phyloP scores from a whole-genome alignment of 2,329 filamentous ascomycete species.

The Scedosporium minutisporum region DNA sequence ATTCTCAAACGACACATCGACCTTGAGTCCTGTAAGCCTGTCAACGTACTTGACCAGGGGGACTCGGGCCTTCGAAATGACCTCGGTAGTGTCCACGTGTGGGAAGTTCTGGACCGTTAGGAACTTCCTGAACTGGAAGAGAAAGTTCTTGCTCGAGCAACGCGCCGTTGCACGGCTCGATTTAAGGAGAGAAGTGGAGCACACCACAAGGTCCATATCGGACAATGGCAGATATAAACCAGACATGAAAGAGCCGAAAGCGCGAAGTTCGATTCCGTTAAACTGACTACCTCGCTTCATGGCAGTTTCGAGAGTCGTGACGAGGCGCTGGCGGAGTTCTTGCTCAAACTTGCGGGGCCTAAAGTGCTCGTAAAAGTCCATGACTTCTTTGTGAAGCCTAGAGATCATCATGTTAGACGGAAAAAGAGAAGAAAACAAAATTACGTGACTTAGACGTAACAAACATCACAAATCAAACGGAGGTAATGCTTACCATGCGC shows the following conservation, averaged over 20 bases:
- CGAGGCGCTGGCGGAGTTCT: slow-evolving; percentile 59
- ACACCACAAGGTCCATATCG: slow-evolving; percentile 88
- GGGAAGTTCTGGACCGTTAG: slow-evolving; percentile 49
- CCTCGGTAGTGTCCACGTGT: slow-evolving; percentile 47
- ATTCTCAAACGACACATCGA: slow-evolving; percentile 95
- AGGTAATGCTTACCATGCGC: slow-evolving; percentile 40
- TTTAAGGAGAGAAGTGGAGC: slow-evolving; percentile 48
- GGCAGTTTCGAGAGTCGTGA: slow-evolving; percentile 55
- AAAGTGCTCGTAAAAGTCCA: slow-evolving; percentile 81
- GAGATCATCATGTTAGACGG: not conserved
- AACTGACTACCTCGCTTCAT: slow-evolving; percentile 46
- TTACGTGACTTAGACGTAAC: not conserved
- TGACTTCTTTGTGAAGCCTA: slow-evolving; percentile 81
- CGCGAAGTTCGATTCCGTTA: slow-evolving; percentile 52
- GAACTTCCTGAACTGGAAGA: slow-evolving; percentile 54
- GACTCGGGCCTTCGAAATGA: slow-evolving; percentile 70
- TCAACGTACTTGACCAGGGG: slow-evolving; percentile 91
- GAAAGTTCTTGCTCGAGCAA: slow-evolving; percentile 34
- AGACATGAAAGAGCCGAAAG: slow-evolving; percentile 92
- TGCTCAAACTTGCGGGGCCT: slow-evolving; percentile 70
- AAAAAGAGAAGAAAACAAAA: not conserved
- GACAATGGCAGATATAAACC: slow-evolving; percentile 62
- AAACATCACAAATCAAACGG: slow-evolving; percentile 2
- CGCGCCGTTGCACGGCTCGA: slow-evolving; percentile 38
- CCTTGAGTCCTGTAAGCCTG: slow-evolving; percentile 62